phyloP scores from a whole-genome alignment of 2,329 filamentous ascomycete species.

The Cordyceps cateniannulata region DNA sequence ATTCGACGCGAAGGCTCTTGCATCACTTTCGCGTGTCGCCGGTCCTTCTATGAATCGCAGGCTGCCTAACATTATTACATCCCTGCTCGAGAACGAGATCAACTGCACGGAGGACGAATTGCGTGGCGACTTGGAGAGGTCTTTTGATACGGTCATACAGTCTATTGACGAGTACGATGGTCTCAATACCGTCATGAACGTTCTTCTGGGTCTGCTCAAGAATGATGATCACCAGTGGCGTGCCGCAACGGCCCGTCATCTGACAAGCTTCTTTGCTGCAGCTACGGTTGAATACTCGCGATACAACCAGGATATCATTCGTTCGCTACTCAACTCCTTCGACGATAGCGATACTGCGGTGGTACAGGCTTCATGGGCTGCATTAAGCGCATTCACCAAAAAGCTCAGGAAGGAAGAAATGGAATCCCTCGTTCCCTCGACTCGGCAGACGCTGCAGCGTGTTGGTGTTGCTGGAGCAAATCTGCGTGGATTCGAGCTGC shows the following conservation, averaged over 20 bases:
- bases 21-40: slow-evolving; percentile 87
- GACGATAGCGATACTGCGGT: slow-evolving; percentile 79
- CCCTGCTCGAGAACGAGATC: slow-evolving; percentile 89
- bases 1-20: slow-evolving; percentile 92
- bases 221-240: slow-evolving; percentile 87
- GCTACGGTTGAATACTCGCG: slow-evolving; percentile 84
- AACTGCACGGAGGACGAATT: slow-evolving; percentile 68
- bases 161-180: slow-evolving; percentile 96
- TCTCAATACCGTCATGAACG: slow-evolving; percentile 91
- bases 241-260: slow-evolving; percentile 67
- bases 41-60: slow-evolving; percentile 85
- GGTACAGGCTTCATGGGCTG: slow-evolving; percentile 83
- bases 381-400: slow-evolving; percentile 80
- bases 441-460: slow-evolving; percentile 76
- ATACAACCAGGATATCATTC: slow-evolving; percentile 93
- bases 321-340: slow-evolving; percentile 83
- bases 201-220: slow-evolving; percentile 80
- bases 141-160: slow-evolving; percentile 83
- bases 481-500: slow-evolving; percentile 81
- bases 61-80: slow-evolving; percentile 83
- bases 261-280: slow-evolving; percentile 79
- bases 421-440: slow-evolving; percentile 84
- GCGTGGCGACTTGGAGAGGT: slow-evolving; percentile 63
- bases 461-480: slow-evolving; percentile 82
- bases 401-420: slow-evolving; percentile 94